These are phyloP conservation scores for Arctostaphylos glauca DNA, from an alignment of 148 eudicot genomes.

Conservation along the genomic window DNA sequence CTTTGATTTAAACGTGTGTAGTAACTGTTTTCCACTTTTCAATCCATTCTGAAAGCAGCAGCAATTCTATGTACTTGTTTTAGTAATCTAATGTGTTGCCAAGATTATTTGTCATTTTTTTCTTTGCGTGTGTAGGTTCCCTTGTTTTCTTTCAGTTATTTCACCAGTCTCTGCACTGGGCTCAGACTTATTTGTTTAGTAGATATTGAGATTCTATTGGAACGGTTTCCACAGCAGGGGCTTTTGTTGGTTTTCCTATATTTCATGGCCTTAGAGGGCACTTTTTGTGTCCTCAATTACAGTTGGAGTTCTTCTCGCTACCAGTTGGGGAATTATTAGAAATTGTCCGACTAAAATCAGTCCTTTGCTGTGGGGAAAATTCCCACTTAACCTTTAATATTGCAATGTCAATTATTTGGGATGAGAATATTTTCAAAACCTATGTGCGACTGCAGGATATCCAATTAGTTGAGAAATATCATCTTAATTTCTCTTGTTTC, in stretches of 20 bases:
- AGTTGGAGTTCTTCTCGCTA: neutral
- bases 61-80: neutral
- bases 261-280: slow-evolving; percentile 8
- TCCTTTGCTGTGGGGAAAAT: neutral
- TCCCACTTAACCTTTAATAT: neutral
- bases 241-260: neutral
- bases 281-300: neutral
- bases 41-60: neutral
- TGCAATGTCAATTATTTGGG: neutral
- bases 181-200: neutral
- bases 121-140: neutral
- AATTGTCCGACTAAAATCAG: neutral
- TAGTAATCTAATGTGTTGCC: neutral
- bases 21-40: neutral
- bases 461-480: neutral
- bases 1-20: neutral
- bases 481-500: no score
- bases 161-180: neutral
- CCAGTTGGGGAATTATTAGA: neutral
- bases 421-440: neutral
- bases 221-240: neutral
- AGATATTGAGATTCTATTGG: neutral
- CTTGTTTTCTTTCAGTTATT: neutral
- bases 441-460: no score
- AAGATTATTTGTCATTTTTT: neutral